A percentile compares a stretch with the other conserved stretches of the same genome.
Conservation (phyloP, 2,329 filamentous ascomycete species). For the Ilyonectria destructans region DNA sequence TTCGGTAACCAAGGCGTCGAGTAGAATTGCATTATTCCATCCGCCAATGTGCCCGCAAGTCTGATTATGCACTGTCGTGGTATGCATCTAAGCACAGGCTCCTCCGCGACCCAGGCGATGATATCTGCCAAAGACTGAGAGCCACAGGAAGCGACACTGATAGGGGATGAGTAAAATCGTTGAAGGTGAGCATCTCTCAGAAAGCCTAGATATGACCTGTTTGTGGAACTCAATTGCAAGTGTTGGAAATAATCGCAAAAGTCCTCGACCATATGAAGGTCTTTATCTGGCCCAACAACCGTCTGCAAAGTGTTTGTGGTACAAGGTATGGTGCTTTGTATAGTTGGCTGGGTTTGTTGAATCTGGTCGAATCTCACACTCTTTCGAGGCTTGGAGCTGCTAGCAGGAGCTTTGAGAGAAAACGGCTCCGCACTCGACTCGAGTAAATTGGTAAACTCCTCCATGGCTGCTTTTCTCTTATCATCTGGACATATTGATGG, state of each 20-base stretch:
- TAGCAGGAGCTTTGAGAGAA: not conserved
- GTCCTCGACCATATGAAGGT: not conserved
- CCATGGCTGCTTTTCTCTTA: not conserved
- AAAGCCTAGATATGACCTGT: not conserved
- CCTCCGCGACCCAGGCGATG: not conserved
- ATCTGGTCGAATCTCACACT: not conserved
- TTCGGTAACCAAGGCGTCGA: not conserved
- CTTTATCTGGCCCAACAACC: not conserved
- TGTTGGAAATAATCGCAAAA: conserved; percentile 1
- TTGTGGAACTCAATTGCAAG: not conserved
- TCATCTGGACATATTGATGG: not conserved
- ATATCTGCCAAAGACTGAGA: not conserved
- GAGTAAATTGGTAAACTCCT: not conserved
- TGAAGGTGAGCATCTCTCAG: not conserved
- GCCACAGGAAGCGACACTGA: not conserved
- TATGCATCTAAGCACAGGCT: not conserved
- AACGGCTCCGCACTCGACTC: not conserved
- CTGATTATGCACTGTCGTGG: not conserved
- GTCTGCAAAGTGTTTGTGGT: not conserved
- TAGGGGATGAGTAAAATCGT: not conserved
- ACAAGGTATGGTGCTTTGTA: not conserved
- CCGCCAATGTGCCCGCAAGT: not conserved
- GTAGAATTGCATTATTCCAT: not conserved
- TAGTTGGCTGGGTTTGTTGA: not conserved
- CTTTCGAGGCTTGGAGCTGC: not conserved